These are phyloP conservation scores for Starmerella vaccinii DNA, from an alignment of 805 yeast genomes.

Conservation along the genomic window DNA sequence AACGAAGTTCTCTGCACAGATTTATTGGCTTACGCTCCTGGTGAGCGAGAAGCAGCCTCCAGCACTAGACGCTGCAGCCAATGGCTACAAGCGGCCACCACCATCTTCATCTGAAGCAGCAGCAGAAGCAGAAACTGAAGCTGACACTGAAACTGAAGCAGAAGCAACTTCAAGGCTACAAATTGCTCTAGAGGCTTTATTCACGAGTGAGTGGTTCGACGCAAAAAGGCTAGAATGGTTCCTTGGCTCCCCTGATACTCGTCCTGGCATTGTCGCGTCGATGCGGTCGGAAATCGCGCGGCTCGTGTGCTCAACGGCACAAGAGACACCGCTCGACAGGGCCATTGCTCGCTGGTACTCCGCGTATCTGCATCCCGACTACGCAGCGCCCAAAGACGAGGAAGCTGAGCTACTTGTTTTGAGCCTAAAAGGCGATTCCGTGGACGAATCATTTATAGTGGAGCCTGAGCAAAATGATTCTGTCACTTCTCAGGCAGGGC, in stretches of 20 bases:
- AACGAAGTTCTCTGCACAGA: background rate
- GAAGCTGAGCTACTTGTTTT: background rate
- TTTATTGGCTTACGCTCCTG: slow-evolving; percentile 4
- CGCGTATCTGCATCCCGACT: background rate
- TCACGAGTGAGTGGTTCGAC: slow-evolving; percentile 10
- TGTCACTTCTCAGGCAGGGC: background rate
- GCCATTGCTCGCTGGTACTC: slow-evolving; percentile 10
- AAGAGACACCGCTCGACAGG: slow-evolving; percentile 6
- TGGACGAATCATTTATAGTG: slow-evolving; percentile 9
- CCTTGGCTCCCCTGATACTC: background rate
- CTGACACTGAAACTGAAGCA: too few relatives aligned
- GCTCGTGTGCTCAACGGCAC: background rate
- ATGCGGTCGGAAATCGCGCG: slow-evolving; percentile 10
- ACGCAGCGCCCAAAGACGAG: background rate
- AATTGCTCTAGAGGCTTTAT: background rate
- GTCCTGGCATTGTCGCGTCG: background rate
- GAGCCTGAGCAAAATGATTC: background rate
- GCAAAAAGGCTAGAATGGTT: slow-evolving; percentile 9
- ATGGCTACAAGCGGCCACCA: background rate
- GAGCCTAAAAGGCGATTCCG: slow-evolving; percentile 8
- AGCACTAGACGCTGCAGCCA: background rate
- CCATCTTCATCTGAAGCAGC: too few relatives aligned
- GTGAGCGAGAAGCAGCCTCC: background rate
- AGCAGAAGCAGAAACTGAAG: too few relatives aligned
- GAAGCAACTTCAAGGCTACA: background rate